Conservation (phyloP, 108 stramenopile genomes). For the Cyclotella baltica region DNA sequence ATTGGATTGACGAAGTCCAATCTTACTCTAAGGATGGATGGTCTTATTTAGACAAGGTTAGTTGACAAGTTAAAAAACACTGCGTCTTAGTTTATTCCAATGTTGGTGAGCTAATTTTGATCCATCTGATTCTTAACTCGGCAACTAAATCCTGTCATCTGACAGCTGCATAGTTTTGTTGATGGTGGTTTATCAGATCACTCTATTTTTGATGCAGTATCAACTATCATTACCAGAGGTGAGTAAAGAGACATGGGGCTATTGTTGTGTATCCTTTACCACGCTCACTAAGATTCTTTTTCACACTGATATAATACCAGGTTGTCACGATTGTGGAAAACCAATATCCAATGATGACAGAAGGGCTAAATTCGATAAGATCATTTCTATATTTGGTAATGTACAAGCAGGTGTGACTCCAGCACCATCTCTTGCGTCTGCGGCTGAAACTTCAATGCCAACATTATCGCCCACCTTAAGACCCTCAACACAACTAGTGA, state of each 20-base stretch:
- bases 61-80: no score
- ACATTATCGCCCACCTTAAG: constrained; percentile 1
- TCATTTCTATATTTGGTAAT: constrained; percentile 32
- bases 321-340: constrained; percentile 48
- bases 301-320: neutral
- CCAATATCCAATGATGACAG: constrained; percentile 30
- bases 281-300: neutral
- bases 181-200: constrained; percentile 41
- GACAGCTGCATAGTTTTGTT: constrained; percentile 35
- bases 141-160: no score
- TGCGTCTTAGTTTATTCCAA: no score
- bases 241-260: neutral
- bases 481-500: neutral
- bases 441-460: neutral
- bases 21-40: constrained; percentile 42
- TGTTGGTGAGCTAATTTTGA: no score
- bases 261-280: neutral
- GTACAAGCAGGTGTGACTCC: constrained; percentile 19
- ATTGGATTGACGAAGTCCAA: constrained; percentile 48
- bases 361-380: constrained; percentile 29
- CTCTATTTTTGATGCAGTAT: constrained; percentile 46
- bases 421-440: neutral
- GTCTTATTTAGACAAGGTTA: constrained; percentile 35
- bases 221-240: constrained; percentile 42
- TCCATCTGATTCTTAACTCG: no score